These are phyloP conservation scores for Heterotrichella gracilis DNA, from an alignment of 352 stramenopile species.

Conservation along the genomic window DNA sequence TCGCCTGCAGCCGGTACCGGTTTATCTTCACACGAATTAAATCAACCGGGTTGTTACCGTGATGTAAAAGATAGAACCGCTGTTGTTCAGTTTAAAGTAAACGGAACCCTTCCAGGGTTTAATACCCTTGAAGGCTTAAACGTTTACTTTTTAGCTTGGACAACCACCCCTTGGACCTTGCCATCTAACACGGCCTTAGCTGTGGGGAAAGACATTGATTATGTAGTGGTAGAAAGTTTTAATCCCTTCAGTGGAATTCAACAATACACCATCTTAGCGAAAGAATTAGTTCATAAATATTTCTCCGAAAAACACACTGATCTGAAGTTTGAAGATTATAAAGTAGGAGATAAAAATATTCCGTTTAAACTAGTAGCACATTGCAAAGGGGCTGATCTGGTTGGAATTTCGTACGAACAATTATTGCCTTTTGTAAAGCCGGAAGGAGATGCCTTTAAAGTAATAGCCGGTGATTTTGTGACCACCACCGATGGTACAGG, in stretches of 20 bases:
- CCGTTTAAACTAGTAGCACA: not conserved
- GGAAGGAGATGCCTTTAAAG: not conserved
- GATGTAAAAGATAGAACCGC: conserved; percentile 2
- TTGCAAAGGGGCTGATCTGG: not conserved
- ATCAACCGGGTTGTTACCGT: not conserved
- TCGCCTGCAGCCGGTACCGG: not conserved
- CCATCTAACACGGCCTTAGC: not conserved
- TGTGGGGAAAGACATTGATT: not conserved
- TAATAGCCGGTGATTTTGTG: not conserved
- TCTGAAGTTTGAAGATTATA: not conserved
- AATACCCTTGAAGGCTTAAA: not conserved
- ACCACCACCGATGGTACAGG: not conserved
- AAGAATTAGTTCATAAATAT: not conserved
- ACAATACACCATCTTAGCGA: not conserved
- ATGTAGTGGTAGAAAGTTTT: not conserved
- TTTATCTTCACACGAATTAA: not conserved
- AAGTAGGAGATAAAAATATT: not conserved
- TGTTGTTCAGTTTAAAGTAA: not conserved
- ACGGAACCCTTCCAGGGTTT: not conserved
- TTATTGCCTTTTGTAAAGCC: not conserved
- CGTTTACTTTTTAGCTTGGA: not conserved
- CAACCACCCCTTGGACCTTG: not conserved
- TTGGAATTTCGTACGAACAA: not conserved
- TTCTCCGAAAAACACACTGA: not conserved
- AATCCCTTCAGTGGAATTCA: not conserved